A percentile compares a stretch with the other conserved stretches of the same genome.
phyloP scores from a whole-genome alignment of 2,329 filamentous ascomycete species.

The Venturia asperata region DNA sequence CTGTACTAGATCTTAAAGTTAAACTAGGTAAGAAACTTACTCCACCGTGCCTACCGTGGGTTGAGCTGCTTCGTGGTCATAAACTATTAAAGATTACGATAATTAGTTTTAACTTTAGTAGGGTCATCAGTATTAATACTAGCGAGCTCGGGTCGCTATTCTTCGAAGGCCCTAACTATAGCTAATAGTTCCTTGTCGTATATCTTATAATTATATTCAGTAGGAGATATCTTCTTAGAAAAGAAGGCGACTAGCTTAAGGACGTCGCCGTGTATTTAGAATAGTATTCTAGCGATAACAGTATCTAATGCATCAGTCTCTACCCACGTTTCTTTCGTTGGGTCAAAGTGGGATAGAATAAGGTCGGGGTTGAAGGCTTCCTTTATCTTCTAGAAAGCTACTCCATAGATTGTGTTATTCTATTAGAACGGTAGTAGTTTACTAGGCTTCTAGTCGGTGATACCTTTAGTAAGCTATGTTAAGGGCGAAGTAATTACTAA shows the following conservation, averaged over 20 bases:
- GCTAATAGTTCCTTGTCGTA: slow-evolving; percentile 31
- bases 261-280: slow-evolving; percentile 17
- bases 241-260: slow-evolving; percentile 23
- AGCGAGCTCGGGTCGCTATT: slow-evolving; percentile 25
- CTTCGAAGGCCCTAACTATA: slow-evolving; percentile 26
- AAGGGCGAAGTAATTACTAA: slow-evolving; percentile 22
- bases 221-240: slow-evolving; percentile 23
- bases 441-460: background rate
- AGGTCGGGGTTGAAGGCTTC: slow-evolving; percentile 21
- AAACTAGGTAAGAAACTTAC: background rate
- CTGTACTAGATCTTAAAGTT: background rate
- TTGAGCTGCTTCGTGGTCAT: slow-evolving; percentile 28
- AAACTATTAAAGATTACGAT: slow-evolving; percentile 29
- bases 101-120: slow-evolving; percentile 24
- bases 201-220: slow-evolving; percentile 30
- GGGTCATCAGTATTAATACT: background rate
- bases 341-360: slow-evolving; percentile 24
- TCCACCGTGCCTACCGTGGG: background rate
- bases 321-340: slow-evolving; percentile 18
- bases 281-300: slow-evolving; percentile 17
- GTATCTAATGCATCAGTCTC: slow-evolving; percentile 24
- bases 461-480: slow-evolving; percentile 19
- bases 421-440: background rate
- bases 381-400: slow-evolving; percentile 19
- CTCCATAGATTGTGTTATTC: background rate